Conservation (phyloP, 148 eudicot species). For the Persicaria maculosa region DNA sequence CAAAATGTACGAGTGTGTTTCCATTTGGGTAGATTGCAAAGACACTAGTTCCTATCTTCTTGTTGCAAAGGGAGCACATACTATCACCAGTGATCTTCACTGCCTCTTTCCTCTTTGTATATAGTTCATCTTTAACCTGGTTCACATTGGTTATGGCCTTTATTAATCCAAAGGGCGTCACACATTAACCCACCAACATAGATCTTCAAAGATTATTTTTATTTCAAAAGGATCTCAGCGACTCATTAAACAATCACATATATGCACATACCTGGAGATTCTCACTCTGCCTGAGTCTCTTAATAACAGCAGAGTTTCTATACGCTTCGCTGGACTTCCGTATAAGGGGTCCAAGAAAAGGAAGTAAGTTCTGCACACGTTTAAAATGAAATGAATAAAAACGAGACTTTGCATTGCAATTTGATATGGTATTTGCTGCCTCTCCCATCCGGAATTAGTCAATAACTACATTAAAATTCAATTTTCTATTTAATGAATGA, state of each 20-base stretch:
- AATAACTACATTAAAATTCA: too few species aligned
- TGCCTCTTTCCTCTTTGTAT: slow-evolving; percentile 58
- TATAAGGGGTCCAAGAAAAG: slow-evolving; percentile 90
- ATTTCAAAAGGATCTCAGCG: not conserved
- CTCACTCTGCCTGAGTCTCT: slow-evolving; percentile 84
- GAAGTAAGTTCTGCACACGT: slow-evolving; percentile 64
- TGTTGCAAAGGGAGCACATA: slow-evolving; percentile 88
- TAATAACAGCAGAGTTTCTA: slow-evolving; percentile 80
- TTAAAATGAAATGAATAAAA: not conserved
- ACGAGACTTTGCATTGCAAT: not conserved
- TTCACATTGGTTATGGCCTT: not conserved
- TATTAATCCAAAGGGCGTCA: not conserved
- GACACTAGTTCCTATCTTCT: slow-evolving; percentile 95
- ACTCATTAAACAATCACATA: not conserved
- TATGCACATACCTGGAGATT: slow-evolving; percentile 69
- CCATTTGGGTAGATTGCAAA: slow-evolving; percentile 99
- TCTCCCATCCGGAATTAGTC: too few species aligned
- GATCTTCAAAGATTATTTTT: not conserved
- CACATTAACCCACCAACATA: not conserved
- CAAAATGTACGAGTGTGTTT: slow-evolving; percentile 85
- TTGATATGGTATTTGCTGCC: not conserved
- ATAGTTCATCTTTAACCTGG: slow-evolving; percentile 97
- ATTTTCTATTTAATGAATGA: too few species aligned
- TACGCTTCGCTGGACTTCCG: slow-evolving; percentile 88
- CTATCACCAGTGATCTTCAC: slow-evolving; percentile 84